phyloP scores from a whole-genome alignment of 2,329 filamentous ascomycete genomes.

The Fusarium subtropicale region DNA sequence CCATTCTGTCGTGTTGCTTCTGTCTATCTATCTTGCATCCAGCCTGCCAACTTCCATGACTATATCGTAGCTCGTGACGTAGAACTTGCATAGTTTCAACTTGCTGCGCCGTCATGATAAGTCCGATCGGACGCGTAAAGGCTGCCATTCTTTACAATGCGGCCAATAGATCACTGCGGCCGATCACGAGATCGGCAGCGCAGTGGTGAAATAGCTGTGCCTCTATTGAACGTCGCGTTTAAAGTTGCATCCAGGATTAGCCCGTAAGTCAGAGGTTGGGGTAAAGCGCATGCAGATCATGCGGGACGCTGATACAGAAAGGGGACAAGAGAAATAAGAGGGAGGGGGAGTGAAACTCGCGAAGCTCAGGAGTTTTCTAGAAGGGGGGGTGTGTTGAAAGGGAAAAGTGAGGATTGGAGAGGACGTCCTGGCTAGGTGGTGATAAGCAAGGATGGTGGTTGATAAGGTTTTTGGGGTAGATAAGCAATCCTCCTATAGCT shows the following conservation, averaged over 20 bases:
- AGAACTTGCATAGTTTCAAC: neutral
- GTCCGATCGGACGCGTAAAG: conserved; percentile 7
- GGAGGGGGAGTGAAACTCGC: conserved; percentile 21
- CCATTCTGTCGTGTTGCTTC: neutral
- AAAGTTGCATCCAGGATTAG: conserved; percentile 19
- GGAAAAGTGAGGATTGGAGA: conserved; percentile 13
- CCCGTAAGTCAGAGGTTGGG: conserved; percentile 19
- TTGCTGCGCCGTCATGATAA: neutral
- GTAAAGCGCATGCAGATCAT: conserved; percentile 29
- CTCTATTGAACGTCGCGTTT: conserved; percentile 18
- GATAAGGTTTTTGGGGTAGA: conserved; percentile 31
- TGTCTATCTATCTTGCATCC: neutral
- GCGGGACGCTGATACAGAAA: conserved; percentile 15
- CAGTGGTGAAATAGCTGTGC: conserved; percentile 1
- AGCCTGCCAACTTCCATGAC: neutral
- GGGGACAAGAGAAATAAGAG: neutral
- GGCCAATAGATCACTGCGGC: conserved; percentile 11
- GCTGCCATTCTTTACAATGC: conserved; percentile 16
- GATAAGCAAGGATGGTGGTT: conserved; percentile 30
- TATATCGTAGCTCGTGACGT: conserved; percentile 3
- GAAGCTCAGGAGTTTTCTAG: conserved; percentile 16
- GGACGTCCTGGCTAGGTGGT: conserved; percentile 4
- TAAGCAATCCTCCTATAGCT: conserved; percentile 4
- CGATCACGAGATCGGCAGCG: conserved; percentile 38
- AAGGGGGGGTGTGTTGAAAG: conserved; percentile 23